Conservation (phyloP, 441 rosid species). For the Populus tomentosa region DNA sequence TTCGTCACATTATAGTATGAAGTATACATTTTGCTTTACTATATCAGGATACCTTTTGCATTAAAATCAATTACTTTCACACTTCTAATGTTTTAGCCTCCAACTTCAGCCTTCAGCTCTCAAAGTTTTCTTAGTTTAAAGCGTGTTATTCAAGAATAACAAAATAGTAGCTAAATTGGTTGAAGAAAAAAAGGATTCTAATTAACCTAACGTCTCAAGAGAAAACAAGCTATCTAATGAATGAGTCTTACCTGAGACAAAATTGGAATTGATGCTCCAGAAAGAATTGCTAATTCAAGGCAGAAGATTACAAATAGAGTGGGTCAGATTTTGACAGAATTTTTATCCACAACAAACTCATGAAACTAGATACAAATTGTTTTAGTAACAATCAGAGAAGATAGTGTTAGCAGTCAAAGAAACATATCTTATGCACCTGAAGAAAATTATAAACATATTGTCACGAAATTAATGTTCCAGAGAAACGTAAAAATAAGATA, state of each 20-base stretch:
- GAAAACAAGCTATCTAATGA: neutral
- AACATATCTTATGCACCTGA: neutral
- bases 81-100: neutral
- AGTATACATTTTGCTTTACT: neutral
- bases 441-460: neutral
- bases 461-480: neutral
- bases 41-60: neutral
- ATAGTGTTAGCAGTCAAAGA: neutral
- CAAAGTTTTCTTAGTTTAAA: neutral
- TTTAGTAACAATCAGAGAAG: neutral
- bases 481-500: neutral
- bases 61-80: neutral
- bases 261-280: conserved; percentile 87
- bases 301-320: conserved; percentile 13
- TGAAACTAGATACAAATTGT: neutral
- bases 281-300: conserved; percentile 71
- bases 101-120: neutral
- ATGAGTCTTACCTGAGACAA: conserved; percentile 74
- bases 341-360: neutral
- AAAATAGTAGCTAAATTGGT: neutral
- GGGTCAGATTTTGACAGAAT: conserved; percentile 4
- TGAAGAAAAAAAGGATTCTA: neutral
- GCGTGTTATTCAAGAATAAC: neutral
- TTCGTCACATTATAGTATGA: neutral
- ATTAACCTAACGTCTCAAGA: neutral